Evolutionary conservation across 2,329 filamentous ascomycete genomes (phyloP).

Genomic region (Colletotrichum karsti): DNA sequence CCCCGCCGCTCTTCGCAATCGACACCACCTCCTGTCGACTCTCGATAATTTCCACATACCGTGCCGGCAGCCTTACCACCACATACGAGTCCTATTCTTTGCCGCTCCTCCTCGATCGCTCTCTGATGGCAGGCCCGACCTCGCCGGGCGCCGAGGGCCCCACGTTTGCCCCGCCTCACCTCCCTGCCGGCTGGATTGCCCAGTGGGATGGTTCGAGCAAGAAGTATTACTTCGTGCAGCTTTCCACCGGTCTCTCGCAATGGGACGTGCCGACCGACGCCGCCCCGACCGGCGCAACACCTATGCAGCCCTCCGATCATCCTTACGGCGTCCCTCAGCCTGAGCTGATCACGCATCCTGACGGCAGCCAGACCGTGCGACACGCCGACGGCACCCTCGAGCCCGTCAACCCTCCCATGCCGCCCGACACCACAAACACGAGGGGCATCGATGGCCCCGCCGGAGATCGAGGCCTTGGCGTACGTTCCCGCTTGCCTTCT

Average conservation of each 20-base stretch:
- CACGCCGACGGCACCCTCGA: slow-evolving; percentile 70
- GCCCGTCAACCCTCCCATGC: slow-evolving; percentile 61
- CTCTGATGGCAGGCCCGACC: slow-evolving; percentile 62
- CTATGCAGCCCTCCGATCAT: slow-evolving; percentile 62
- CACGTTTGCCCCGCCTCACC: slow-evolving; percentile 65
- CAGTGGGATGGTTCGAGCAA: slow-evolving; percentile 72
- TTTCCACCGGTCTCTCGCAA: slow-evolving; percentile 76
- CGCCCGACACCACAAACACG: slow-evolving; percentile 54
- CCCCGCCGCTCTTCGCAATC: not conserved
- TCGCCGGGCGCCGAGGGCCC: slow-evolving; percentile 68
- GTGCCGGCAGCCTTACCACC: not conserved
- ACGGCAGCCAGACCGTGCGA: slow-evolving; percentile 69
- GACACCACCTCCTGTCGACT: slow-evolving; percentile 2
- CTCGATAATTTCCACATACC: not conserved
- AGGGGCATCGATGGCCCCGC: slow-evolving; percentile 60
- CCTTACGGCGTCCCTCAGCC: slow-evolving; percentile 68
- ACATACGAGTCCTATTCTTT: not conserved
- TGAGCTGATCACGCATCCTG: slow-evolving; percentile 68
- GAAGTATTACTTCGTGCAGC: slow-evolving; percentile 78
- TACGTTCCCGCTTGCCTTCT: slow-evolving; percentile 51
- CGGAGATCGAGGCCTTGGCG: slow-evolving; percentile 71
- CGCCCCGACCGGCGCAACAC: slow-evolving; percentile 69
- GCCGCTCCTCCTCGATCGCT: not conserved
- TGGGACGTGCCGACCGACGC: slow-evolving; percentile 77
- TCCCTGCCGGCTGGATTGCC: slow-evolving; percentile 74